phyloP scores from a whole-genome alignment of 176 grass and related monocot genomes.

The Alopecurus myosuroides region DNA sequence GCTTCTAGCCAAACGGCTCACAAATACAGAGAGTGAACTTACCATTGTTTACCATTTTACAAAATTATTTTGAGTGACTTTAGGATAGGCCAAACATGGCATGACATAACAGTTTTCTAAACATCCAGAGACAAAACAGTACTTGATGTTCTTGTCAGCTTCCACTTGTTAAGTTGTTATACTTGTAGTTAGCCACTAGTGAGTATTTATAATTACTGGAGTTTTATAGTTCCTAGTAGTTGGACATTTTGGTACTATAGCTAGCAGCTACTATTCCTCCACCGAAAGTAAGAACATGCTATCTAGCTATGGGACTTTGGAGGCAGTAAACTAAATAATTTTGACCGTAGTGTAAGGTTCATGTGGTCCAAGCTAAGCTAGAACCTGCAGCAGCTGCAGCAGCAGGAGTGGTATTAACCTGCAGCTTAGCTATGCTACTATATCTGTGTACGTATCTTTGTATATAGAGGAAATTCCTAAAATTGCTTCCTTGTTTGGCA shows the following conservation, averaged over 20 bases:
- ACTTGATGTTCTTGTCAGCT: neutral
- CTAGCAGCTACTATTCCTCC: neutral
- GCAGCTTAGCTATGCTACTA: too few relatives aligned
- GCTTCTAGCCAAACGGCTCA: too few relatives aligned
- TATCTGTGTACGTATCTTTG: too few relatives aligned
- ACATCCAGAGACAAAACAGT: too few relatives aligned
- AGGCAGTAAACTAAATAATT: neutral
- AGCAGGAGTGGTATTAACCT: conserved; percentile 4
- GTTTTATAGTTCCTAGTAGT: neutral
- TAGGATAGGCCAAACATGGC: too few relatives aligned
- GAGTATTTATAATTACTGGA: neutral
- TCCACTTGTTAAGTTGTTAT: neutral
- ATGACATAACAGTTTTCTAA: too few relatives aligned
- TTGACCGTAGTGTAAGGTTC: conserved; percentile 2
- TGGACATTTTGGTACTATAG: neutral
- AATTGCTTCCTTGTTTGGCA: too few relatives aligned
- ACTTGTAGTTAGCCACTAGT: neutral
- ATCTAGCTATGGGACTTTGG: neutral
- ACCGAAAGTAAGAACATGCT: conserved; percentile 6
- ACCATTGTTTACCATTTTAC: too few relatives aligned
- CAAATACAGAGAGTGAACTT: too few relatives aligned
- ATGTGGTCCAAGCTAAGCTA: conserved; percentile 1
- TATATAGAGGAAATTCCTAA: too few relatives aligned
- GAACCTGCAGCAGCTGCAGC: too few relatives aligned
- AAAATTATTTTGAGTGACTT: too few relatives aligned